These are phyloP conservation scores for Plasmodium cynomolgi DNA, from an alignment of 169 alveolate genomes.

Conservation along the genomic window DNA sequence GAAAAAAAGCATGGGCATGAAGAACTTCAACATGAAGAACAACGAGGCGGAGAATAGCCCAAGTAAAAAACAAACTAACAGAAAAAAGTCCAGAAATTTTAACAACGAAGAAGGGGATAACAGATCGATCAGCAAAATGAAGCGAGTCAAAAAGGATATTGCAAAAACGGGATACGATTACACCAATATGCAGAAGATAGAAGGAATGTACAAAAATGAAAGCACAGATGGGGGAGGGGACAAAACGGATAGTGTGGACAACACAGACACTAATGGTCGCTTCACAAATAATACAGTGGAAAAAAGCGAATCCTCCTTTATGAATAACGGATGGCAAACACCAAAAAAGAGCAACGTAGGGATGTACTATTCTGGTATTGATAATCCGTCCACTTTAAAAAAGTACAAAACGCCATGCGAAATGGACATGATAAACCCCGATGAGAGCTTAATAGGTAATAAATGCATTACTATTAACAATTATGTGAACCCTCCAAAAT, in stretches of 20 bases:
- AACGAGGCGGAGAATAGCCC: neutral
- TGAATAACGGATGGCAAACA: slow-evolving; percentile 48
- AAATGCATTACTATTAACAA: slow-evolving; percentile 72
- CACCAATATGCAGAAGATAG: neutral
- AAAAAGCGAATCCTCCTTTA: slow-evolving; percentile 16
- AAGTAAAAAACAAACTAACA: slow-evolving; percentile 1
- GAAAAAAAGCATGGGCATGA: slow-evolving; percentile 61
- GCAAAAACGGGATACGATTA: neutral
- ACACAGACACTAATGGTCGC: neutral
- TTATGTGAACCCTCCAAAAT: slow-evolving; percentile 75
- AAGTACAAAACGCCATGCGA: slow-evolving; percentile 73
- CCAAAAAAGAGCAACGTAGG: slow-evolving; percentile 72
- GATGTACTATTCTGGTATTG: slow-evolving; percentile 33
- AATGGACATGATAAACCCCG: slow-evolving; percentile 74
- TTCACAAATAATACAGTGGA: neutral
- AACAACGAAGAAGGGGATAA: neutral
- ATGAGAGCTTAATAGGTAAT: slow-evolving; percentile 74
- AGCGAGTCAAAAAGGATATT: neutral
- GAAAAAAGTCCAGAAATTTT: neutral
- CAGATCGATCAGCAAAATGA: neutral
- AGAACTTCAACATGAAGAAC: slow-evolving; percentile 11
- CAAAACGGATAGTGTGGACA: neutral
- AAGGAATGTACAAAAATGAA: neutral
- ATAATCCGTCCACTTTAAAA: slow-evolving; percentile 43
- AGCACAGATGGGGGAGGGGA: neutral